Evolutionary conservation across 106 monocot genomes (phyloP), one percentile per base, ranked within the genome.

Genomic region (Dioscorea zingiberensis): DNA sequence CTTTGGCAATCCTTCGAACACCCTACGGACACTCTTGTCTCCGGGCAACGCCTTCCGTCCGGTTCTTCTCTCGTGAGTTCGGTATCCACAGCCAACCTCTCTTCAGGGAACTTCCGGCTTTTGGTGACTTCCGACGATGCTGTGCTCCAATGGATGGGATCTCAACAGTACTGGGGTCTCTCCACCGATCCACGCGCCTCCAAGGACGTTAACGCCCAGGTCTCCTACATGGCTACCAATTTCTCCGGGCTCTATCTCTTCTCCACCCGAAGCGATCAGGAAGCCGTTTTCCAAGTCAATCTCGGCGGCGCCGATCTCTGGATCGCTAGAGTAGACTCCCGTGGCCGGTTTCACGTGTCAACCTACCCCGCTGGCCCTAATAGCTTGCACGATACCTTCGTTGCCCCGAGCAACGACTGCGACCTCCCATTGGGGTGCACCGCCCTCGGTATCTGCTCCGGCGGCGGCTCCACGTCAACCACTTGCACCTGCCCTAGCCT

Each of bases 1-100:
- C 79, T 97, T 4, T 97, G 97, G 97, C 81, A 86, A 63, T 92
- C 88, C 67, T 88, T 97, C 60, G 79, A 89, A 11, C 67, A 84
- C 28, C 92, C 97, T 15, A 81, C 92, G 14, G 88, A 97, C 48
- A 77, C 79, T 16, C 32, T 97, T 45, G 54, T 97, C 18, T 73
- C 88, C 51, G 74, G 72, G 2, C 97, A 97, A 65, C 25, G 7
- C 25, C 85, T 97, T 26, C 49, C 51, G 0, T 61, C 64, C 3
- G 88, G 81, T 4, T 45, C 73, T 46, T 63, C 44, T 10, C 63
- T 97, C 4, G 24, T 69, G 6, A 82, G 87, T 55, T 71, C 84
- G 1, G 55, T 13, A 13, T 69, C 81, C 25, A 77, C 53, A 11
- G 8, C 62, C 0, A 72, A 85, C 29, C 55, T 78, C 15, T 63